phyloP scores from a whole-genome alignment of 139 green algal genomes.

The Chlorella sp. region DNA sequence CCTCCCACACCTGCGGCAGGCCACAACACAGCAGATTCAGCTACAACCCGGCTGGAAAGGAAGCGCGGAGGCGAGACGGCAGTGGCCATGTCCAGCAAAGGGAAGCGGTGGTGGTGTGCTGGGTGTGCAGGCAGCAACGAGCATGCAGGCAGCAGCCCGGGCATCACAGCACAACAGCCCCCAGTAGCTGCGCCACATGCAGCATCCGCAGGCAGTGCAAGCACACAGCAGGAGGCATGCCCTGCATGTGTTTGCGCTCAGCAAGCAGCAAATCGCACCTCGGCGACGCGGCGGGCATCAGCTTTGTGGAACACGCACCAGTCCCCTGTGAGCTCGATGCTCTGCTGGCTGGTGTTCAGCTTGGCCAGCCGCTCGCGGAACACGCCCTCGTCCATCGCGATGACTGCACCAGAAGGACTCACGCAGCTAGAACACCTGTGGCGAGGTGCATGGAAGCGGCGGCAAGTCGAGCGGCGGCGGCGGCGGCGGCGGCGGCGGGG shows the following conservation, averaged over 20 bases:
- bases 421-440: conserved; percentile 22
- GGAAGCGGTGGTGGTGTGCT: too few relatives aligned
- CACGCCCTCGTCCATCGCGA: conserved; percentile 19
- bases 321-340: conserved; percentile 64
- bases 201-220: neutral
- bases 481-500: too few relatives aligned
- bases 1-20: conserved; percentile 46
- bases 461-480: too few relatives aligned
- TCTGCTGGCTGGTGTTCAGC: conserved; percentile 69
- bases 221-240: neutral
- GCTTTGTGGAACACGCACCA: conserved; percentile 55
- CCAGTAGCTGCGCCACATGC: neutral
- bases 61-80: too few relatives aligned
- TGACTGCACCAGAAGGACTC: too few relatives aligned
- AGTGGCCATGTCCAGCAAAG: too few relatives aligned
- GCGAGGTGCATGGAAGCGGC: too few relatives aligned
- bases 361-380: conserved; percentile 58
- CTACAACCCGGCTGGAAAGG: too few relatives aligned
- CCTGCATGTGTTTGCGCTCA: neutral
- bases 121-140: too few relatives aligned
- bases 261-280: neutral
- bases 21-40: neutral
- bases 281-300: conserved; percentile 1
- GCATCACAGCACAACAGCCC: neutral
- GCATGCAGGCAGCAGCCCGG: too few relatives aligned